These are phyloP conservation scores for Begonia fuchsioides DNA, from an alignment of 306 rosid species.

Conservation along the genomic window DNA sequence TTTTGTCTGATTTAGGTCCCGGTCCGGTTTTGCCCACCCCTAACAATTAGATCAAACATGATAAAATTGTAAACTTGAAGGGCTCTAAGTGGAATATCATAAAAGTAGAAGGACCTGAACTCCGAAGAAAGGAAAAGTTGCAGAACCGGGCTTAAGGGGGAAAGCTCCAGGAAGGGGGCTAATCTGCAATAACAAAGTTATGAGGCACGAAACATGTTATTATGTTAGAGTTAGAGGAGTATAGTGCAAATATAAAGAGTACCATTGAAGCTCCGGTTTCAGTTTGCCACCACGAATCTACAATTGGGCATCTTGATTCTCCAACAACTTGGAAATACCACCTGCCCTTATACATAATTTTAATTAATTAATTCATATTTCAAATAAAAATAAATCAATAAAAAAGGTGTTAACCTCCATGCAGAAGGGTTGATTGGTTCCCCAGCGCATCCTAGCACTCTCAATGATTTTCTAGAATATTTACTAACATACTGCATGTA, in stretches of 20 bases:
- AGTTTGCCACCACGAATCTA: conserved; percentile 99
- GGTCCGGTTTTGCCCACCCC: no score
- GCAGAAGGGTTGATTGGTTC: conserved; percentile 97
- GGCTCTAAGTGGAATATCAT: background rate
- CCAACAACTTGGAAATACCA: conserved; percentile 88
- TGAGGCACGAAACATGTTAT: background rate
- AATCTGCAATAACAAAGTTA: conserved; percentile 30
- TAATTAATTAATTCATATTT: background rate
- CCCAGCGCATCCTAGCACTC: conserved; percentile 85
- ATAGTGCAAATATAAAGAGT: conserved; percentile 8
- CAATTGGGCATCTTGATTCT: conserved; percentile 86
- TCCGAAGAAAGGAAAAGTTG: conserved; percentile 91
- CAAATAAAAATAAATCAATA: background rate
- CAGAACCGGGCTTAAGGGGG: conserved; percentile 95
- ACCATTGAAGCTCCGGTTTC: conserved; percentile 98
- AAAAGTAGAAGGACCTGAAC: conserved; percentile 47
- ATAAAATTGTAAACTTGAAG: no score
- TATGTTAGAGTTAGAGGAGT: no score
- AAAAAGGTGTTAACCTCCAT: conserved; percentile 51
- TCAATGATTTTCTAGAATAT: conserved; percentile 72
- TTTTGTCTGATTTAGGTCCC: no score
- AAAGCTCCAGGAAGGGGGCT: conserved; percentile 90
- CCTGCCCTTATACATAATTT: conserved; percentile 18
- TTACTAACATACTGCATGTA: conserved; percentile 61
- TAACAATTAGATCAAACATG: no score